Conservation (phyloP, 2,329 filamentous ascomycete genomes). For the Aspergillus unguis region DNA sequence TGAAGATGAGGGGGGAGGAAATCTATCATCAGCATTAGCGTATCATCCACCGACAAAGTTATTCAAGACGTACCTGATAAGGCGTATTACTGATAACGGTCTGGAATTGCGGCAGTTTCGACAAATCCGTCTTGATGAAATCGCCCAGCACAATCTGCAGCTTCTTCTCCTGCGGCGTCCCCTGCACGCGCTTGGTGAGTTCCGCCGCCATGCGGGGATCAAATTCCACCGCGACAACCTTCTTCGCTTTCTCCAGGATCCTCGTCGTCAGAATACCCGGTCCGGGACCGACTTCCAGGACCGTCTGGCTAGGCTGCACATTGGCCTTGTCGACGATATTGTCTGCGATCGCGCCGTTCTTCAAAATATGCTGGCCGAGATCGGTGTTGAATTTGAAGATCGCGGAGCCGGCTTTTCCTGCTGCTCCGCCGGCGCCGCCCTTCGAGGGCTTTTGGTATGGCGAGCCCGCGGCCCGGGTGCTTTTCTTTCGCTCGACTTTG, state of each 20-base stretch:
- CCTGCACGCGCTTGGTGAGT: slow-evolving; percentile 88
- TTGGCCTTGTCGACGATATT: slow-evolving; percentile 80
- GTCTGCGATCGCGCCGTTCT: slow-evolving; percentile 81
- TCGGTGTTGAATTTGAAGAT: slow-evolving; percentile 98
- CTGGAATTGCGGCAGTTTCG: slow-evolving; percentile 62
- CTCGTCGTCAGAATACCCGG: slow-evolving; percentile 85
- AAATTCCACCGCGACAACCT: slow-evolving; percentile 81
- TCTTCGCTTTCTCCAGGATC: slow-evolving; percentile 83
- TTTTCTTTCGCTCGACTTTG: slow-evolving; percentile 54
- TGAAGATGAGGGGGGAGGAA: slow-evolving; percentile 86
- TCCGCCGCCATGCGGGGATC: slow-evolving; percentile 97
- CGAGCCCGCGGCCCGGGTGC: slow-evolving; percentile 45
- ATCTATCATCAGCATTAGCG: slow-evolving; percentile 53
- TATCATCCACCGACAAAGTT: background rate
- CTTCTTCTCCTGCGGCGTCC: slow-evolving; percentile 76
- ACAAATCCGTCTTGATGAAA: slow-evolving; percentile 79
- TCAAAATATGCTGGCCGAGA: slow-evolving; percentile 86
- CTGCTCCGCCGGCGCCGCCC: background rate
- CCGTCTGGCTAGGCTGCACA: slow-evolving; percentile 79
- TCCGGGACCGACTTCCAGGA: slow-evolving; percentile 89
- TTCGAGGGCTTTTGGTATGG: slow-evolving; percentile 38
- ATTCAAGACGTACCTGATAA: slow-evolving; percentile 52
- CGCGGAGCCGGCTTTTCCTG: slow-evolving; percentile 59
- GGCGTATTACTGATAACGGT: slow-evolving; percentile 79
- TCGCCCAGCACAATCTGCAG: slow-evolving; percentile 88